phyloP scores from a whole-genome alignment of 1,284 basidiomycete genomes.

The Apiotrichum sp. region DNA sequence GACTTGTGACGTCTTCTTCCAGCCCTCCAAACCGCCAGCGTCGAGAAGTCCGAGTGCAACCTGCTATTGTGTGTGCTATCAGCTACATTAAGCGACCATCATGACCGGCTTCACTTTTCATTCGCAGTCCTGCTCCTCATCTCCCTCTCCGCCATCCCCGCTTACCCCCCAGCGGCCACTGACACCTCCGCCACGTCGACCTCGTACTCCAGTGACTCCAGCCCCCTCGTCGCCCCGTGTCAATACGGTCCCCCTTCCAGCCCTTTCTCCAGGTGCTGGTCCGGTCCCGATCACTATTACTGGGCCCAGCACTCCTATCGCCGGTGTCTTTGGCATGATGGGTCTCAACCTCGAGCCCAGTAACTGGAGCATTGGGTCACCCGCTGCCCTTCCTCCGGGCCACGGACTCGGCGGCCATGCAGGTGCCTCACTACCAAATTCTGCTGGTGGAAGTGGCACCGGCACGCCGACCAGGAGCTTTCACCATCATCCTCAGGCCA shows the following conservation, averaged over 20 bases:
- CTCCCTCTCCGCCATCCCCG: not conserved
- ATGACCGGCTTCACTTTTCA: no score
- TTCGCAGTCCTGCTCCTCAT: not conserved
- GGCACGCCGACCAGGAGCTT: not conserved
- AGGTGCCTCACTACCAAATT: not conserved
- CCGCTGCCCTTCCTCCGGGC: not conserved
- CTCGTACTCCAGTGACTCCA: not conserved
- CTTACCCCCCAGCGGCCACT: not conserved
- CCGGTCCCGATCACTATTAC: slow-evolving; percentile 1
- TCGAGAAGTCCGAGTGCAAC: no score
- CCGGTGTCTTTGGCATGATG: not conserved
- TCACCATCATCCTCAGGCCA: not conserved
- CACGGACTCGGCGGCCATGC: not conserved
- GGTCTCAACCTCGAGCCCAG: slow-evolving; percentile 1
- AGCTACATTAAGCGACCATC: no score
- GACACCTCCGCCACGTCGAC: not conserved
- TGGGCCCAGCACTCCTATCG: not conserved
- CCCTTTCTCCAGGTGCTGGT: not conserved
- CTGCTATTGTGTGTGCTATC: no score
- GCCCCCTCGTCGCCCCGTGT: not conserved
- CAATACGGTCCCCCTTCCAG: not conserved
- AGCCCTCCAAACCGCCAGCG: no score
- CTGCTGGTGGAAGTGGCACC: not conserved
- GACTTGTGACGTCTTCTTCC: no score
- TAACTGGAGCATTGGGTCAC: not conserved